Base-by-base conservation (phyloP, 495 filamentous ascomycete species). In the Aspergillus affinis region DNA sequence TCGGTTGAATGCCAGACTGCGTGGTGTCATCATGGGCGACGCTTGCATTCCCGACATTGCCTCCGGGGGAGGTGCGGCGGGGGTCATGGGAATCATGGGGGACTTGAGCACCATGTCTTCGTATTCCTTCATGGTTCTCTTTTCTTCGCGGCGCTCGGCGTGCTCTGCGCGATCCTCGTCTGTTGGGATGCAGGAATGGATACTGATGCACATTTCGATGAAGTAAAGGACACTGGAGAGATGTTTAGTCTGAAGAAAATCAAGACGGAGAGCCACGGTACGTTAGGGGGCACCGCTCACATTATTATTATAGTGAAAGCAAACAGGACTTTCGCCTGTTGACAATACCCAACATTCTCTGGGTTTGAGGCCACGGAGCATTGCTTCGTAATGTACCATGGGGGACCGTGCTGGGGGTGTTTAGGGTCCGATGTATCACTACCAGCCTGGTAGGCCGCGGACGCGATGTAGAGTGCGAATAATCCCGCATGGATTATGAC, bases 331-430 rank as follows among this genome's bases (percentile, higher is more conserved):
- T 95, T 91, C 23, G 92, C 90, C 72, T 91, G 86, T 64, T 80
- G 67, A 76, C 92, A 97, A 67, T 87, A 90, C 26, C 80, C 78
- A n/a, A 84, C 74, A 50, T 86, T 82, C 12, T 69, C 72, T 45
- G 74, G 72, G 7, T 79, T 70, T 20, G 69, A 72, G 0, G 89
- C 89, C 13, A 92, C 82, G 48, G 69, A 81, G 72, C 92, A 97
- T 61, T 79, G 82, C 68, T 90, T 89, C 44, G 85, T 84, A 64
- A 97, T 85, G 66, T 95, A 96, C 92, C 92, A 97, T 13, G 86
- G 84, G 4, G 90, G 77, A 2, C 86, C 83, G 7, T 79, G 76
- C 61, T 90, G 87, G 7, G 83, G 86, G 60, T 89, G 85, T 4
- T 79, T 65, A 8, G 88, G 82, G 69, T 97, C 92, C 46, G 85